phyloP scores from a whole-genome alignment of 2,329 filamentous ascomycete species.

The Thyridium curvatum region DNA sequence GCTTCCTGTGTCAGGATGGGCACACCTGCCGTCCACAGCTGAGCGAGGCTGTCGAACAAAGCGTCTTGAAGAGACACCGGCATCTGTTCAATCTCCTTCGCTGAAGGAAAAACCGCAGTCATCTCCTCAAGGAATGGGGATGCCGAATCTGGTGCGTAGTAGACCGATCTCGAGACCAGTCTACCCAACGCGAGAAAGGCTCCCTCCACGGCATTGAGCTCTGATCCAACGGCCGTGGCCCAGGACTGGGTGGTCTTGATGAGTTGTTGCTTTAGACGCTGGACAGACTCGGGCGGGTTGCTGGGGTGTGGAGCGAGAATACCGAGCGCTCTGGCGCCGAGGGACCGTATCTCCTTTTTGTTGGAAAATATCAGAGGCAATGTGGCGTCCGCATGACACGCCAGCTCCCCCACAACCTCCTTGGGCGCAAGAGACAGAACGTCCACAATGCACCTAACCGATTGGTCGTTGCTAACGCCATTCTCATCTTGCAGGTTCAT shows the following conservation, averaged over 20 bases:
- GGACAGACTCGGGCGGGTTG: conserved; percentile 29
- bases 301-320: conserved; percentile 65
- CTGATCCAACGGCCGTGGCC: conserved; percentile 37
- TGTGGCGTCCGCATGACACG: conserved; percentile 43
- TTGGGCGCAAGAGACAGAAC: conserved; percentile 33
- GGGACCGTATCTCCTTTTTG: conserved; percentile 58
- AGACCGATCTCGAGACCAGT: conserved; percentile 35
- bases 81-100: conserved; percentile 10
- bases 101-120: too few relatives aligned
- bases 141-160: conserved; percentile 23
- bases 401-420: conserved; percentile 39
- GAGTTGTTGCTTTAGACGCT: conserved; percentile 33
- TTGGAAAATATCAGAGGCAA: conserved; percentile 62
- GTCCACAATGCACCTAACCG: conserved; percentile 46
- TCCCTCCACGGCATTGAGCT: conserved; percentile 40
- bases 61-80: conserved; percentile 32
- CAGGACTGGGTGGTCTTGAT: conserved; percentile 41
- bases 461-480: conserved; percentile 27
- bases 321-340: conserved; percentile 66
- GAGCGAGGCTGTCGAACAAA: conserved; percentile 35
- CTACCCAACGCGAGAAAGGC: conserved; percentile 37
- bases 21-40: conserved; percentile 36
- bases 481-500: too few relatives aligned
- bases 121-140: too few relatives aligned
- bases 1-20: conserved; percentile 16